phyloP scores from a whole-genome alignment of 208 protist species.

The Leishmania braziliensis region DNA sequence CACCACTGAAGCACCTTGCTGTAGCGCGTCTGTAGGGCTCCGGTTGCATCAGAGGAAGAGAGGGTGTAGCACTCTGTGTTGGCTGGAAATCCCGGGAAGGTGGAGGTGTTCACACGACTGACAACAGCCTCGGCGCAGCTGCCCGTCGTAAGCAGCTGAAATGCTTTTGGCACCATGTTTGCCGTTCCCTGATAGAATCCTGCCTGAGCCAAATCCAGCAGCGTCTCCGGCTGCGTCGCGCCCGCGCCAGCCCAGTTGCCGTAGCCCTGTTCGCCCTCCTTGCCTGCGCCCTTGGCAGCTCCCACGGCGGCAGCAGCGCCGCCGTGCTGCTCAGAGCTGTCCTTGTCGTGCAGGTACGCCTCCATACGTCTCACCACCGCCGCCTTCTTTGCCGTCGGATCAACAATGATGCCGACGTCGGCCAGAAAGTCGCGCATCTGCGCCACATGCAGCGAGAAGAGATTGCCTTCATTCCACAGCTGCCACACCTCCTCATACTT shows the following conservation, averaged over 20 bases:
- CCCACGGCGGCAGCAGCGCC: neutral
- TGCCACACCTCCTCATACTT: constrained; percentile 77
- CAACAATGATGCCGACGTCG: constrained; percentile 27
- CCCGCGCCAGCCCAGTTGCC: constrained; percentile 55
- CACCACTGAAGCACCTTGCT: constrained; percentile 94
- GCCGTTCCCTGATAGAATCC: constrained; percentile 86
- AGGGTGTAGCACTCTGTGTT: constrained; percentile 93
- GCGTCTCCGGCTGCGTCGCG: constrained; percentile 65
- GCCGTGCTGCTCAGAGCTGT: constrained; percentile 17
- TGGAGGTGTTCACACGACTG: constrained; percentile 86
- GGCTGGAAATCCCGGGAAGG: constrained; percentile 86
- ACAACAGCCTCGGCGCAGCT: constrained; percentile 79
- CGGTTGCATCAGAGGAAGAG: constrained; percentile 57
- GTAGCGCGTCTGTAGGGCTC: constrained; percentile 71
- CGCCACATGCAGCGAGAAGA: constrained; percentile 85
- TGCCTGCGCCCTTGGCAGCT: constrained; percentile 6
- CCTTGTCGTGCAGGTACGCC: constrained; percentile 70
- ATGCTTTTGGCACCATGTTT: constrained; percentile 88
- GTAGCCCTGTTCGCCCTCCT: constrained; percentile 41
- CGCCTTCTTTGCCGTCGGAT: constrained; percentile 61
- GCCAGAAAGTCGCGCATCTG: constrained; percentile 83
- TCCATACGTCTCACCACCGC: constrained; percentile 83
- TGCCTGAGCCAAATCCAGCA: constrained; percentile 86
- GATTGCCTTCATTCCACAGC: constrained; percentile 92
- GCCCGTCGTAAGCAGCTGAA: constrained; percentile 83